Conservation (phyloP, 148 eudicot genomes). For the Chenopodium album region DNA sequence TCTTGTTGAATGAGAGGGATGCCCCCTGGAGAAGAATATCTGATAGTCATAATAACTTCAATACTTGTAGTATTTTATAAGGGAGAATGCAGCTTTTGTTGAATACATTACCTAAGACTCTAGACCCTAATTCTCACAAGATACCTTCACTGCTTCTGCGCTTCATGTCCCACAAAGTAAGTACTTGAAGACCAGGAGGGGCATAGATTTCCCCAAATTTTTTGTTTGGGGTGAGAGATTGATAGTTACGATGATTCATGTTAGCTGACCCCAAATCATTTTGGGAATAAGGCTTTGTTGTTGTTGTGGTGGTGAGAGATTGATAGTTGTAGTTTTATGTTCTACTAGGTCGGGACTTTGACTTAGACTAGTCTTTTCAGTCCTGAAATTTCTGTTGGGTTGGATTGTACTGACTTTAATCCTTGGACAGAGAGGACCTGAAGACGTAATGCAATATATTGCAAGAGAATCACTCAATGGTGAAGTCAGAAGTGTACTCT, state of each 20-base stretch:
- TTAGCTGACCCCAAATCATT: too few species aligned
- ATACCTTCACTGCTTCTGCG: background rate
- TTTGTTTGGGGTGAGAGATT: background rate
- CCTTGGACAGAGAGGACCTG: conserved; percentile 80
- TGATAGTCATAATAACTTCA: background rate
- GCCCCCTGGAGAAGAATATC: background rate
- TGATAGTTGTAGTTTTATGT: background rate
- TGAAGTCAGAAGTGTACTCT: conserved; percentile 64
- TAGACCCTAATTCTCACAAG: background rate
- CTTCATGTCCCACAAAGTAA: background rate
- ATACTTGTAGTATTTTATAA: background rate
- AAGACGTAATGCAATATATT: conserved; percentile 88
- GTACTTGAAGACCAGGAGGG: background rate
- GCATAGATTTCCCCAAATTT: background rate
- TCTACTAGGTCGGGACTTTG: background rate
- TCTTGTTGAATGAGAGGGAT: background rate
- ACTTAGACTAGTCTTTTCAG: background rate
- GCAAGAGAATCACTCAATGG: conserved; percentile 62
- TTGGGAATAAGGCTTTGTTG: too few species aligned
- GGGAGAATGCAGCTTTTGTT: background rate
- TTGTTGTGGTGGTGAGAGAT: too few species aligned
- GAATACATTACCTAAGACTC: background rate
- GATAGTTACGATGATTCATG: too few species aligned
- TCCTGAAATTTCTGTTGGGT: background rate
- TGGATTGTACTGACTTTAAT: conserved; percentile 20